These are phyloP conservation scores for Blastobotrys serpentis DNA, from an alignment of 1,139 yeast genomes.

Conservation along the genomic window DNA sequence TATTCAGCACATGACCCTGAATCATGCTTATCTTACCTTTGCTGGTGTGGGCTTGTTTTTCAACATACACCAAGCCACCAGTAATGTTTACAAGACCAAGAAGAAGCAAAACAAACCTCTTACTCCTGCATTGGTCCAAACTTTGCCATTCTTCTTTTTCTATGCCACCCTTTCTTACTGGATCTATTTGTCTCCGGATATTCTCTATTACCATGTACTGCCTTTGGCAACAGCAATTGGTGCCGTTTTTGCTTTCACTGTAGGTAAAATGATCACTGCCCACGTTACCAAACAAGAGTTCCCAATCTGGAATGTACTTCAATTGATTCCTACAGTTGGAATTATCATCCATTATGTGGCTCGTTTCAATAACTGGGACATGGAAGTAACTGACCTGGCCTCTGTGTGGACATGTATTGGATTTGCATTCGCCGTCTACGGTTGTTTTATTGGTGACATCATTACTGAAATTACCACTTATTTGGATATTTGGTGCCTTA, in stretches of 20 bases:
- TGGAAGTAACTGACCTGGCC: constrained; percentile 27
- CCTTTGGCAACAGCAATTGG: constrained; percentile 73
- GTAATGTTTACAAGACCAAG: constrained; percentile 62
- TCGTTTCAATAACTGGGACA: constrained; percentile 33
- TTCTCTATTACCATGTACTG: constrained; percentile 49
- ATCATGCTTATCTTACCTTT: constrained; percentile 47
- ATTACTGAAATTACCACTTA: constrained; percentile 78
- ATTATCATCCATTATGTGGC: constrained; percentile 41
- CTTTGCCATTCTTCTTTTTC: constrained; percentile 68
- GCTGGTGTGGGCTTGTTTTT: constrained; percentile 62
- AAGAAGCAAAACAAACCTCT: constrained; percentile 36
- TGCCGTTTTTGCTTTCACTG: constrained; percentile 73
- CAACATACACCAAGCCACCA: constrained; percentile 70
- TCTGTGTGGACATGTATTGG: constrained; percentile 73
- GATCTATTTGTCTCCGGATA: constrained; percentile 46
- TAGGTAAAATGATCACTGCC: constrained; percentile 85
- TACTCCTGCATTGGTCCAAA: constrained; percentile 56
- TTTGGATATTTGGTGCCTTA: constrained; percentile 80
- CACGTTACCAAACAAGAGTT: constrained; percentile 79
- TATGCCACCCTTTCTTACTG: constrained; percentile 55
- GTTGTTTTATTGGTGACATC: constrained; percentile 76
- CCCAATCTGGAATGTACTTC: constrained; percentile 71
- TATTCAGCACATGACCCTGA: constrained; percentile 30
- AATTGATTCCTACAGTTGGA: constrained; percentile 64
- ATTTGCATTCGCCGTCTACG: constrained; percentile 69